These are phyloP conservation scores for Phytopythium aichiense DNA, from an alignment of 352 stramenopile species.

Conservation along the genomic window DNA sequence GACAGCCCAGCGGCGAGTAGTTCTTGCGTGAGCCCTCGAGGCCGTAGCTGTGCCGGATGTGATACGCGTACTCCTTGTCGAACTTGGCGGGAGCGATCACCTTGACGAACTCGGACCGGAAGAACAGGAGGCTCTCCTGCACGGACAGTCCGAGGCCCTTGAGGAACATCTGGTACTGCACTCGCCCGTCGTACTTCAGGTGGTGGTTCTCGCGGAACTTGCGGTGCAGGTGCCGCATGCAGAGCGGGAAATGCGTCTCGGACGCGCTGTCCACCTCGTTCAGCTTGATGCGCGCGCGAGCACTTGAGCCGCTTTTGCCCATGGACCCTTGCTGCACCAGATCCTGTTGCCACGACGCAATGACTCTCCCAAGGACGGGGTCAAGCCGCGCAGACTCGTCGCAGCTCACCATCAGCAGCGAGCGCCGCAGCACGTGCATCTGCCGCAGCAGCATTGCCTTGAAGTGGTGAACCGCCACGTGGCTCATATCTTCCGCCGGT, in stretches of 20 bases:
- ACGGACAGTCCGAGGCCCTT: slow-evolving; percentile 80
- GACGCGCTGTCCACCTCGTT: slow-evolving; percentile 70
- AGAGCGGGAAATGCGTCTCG: slow-evolving; percentile 67
- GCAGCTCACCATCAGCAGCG: slow-evolving; percentile 13
- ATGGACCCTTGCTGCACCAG: slow-evolving; percentile 30
- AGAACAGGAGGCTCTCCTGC: slow-evolving; percentile 73
- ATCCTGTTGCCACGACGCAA: slow-evolving; percentile 16
- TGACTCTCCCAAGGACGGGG: slow-evolving; percentile 1
- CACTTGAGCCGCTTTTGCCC: slow-evolving; percentile 17
- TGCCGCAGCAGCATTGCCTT: slow-evolving; percentile 21
- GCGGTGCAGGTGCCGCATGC: slow-evolving; percentile 71
- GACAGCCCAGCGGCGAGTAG: slow-evolving; percentile 57
- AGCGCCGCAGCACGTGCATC: slow-evolving; percentile 37
- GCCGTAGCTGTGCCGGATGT: slow-evolving; percentile 86
- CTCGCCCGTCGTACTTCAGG: slow-evolving; percentile 82
- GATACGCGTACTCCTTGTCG: slow-evolving; percentile 82
- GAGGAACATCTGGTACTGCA: slow-evolving; percentile 84
- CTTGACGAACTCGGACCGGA: slow-evolving; percentile 66
- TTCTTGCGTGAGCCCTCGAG: slow-evolving; percentile 73
- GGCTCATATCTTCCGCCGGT: slow-evolving; percentile 22
- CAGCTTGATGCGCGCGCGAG: slow-evolving; percentile 35
- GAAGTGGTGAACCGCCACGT: slow-evolving; percentile 44
- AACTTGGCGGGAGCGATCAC: slow-evolving; percentile 59
- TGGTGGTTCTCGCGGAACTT: slow-evolving; percentile 75
- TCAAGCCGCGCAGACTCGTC: slow-evolving; percentile 2